Evolutionary conservation across 208 protist species (phyloP).

Genomic region (Trypanosoma melophagium): DNA sequence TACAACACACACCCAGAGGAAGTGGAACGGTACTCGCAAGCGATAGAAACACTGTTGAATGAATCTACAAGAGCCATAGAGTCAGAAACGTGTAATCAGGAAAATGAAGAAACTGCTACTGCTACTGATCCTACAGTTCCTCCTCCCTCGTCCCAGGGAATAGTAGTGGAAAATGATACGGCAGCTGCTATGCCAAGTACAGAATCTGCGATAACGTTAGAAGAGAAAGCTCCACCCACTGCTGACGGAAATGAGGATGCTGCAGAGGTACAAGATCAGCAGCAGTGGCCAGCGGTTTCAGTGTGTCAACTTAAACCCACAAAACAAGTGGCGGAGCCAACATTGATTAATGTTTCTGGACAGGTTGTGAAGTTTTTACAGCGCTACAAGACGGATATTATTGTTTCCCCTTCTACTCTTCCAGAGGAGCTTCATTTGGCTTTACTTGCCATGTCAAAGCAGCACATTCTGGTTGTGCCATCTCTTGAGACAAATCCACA

Average conservation of each 20-base stretch:
- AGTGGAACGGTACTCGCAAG: slow-evolving; percentile 14
- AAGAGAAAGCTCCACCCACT: not conserved
- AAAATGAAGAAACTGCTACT: not conserved
- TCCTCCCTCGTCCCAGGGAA: not conserved
- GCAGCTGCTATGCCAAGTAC: not conserved
- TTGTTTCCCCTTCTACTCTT: slow-evolving; percentile 47
- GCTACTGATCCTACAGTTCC: not conserved
- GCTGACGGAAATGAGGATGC: slow-evolving; percentile 4
- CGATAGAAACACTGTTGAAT: slow-evolving; percentile 1
- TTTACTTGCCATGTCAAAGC: slow-evolving; percentile 51
- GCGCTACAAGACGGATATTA: slow-evolving; percentile 58
- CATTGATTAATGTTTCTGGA: slow-evolving; percentile 35
- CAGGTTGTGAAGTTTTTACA: slow-evolving; percentile 65
- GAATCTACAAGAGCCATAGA: not conserved
- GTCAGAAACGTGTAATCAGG: not conserved
- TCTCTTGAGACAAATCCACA: not conserved
- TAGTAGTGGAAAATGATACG: not conserved
- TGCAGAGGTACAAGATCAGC: slow-evolving; percentile 5
- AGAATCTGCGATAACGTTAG: slow-evolving; percentile 4
- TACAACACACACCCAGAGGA: slow-evolving; percentile 13
- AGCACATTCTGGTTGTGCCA: slow-evolving; percentile 71
- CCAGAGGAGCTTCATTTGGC: slow-evolving; percentile 54
- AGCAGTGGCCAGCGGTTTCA: slow-evolving; percentile 45
- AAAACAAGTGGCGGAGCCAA: slow-evolving; percentile 51
- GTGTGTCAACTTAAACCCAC: slow-evolving; percentile 54